Base-by-base conservation (phyloP, 192 early-diverging fungal genomes). In the Cetraspora pellucida region DNA sequence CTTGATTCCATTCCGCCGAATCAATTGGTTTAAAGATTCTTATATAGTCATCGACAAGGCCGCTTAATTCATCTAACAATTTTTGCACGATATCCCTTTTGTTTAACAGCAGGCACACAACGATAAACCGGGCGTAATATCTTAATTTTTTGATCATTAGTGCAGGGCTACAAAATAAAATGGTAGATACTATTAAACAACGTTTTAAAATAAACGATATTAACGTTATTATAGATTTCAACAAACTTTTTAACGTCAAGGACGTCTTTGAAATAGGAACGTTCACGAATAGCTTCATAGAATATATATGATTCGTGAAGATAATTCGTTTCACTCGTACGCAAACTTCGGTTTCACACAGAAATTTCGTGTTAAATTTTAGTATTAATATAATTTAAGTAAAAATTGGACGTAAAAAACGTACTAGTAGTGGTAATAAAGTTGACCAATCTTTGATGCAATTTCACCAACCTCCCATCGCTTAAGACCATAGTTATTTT, bases 401-500 rank as follows among this genome's bases (percentile, higher is more conserved):
- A 43, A 44, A 44, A 4, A 44, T 44, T n/a, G n/a, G 9, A 37
- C 2, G 0, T 70, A 1, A 6, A 19, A 9, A 30, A 79, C 84
- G 68, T 86, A 91, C 85, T 91, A 93, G 79, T 92, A 91, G 61
- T 91, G 90, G 74, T 93, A 94, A 77, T 89, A 96, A 63, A 91
- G 86, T 85, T 97, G 97, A 0, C 96, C 97, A 77, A 99, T 97
- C 80, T 99, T 99, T 43, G 94, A 95, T 4, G 97, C 97, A 70
- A 98, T 95, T 78, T 99, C 97, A 28, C 97, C 97, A 68, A 99
- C 96, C 78, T 98, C 96, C 90, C 94, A 96, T 14, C 97, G 90
- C 80, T 99, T 98, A 70, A 99, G 81, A 23, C 95, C 97, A 81
- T 98, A 96, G 74, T 92, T 90, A 69, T 92, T 92, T 47, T 91